Percentiles rank a stretch among this genome's conserved stretches.
Conservation (phyloP, 2,329 filamentous ascomycete species). For the Colletotrichum trifolii region DNA sequence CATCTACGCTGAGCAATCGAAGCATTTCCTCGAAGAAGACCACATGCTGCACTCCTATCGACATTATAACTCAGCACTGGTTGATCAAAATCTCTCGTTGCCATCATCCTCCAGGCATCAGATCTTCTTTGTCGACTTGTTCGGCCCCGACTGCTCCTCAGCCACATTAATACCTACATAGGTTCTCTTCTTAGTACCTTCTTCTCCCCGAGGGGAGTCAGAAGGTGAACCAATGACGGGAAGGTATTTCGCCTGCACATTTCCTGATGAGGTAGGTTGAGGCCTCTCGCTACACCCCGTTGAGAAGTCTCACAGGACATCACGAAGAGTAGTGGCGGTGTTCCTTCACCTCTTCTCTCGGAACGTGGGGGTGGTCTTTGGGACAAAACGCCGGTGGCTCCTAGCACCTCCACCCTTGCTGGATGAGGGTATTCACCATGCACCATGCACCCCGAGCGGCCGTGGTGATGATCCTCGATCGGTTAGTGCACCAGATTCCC, state of each 20-base stretch:
- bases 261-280: constrained; percentile 35
- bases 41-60: too few relatives aligned
- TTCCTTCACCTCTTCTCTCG: constrained; percentile 1
- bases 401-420: not conserved
- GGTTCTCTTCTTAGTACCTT: constrained; percentile 7
- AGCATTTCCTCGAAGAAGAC: not conserved
- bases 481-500: not conserved
- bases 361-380: constrained; percentile 8
- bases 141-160: not conserved
- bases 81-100: too few relatives aligned
- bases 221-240: constrained; percentile 36
- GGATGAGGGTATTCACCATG: constrained; percentile 2
- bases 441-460: not conserved
- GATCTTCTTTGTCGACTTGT: too few relatives aligned
- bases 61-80: too few relatives aligned
- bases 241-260: constrained; percentile 13
- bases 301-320: constrained; percentile 9
- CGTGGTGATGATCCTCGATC: constrained; percentile 15
- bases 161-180: constrained; percentile 15
- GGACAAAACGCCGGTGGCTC: constrained; percentile 3
- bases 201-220: constrained; percentile 19
- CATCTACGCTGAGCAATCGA: not conserved
- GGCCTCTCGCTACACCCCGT: constrained; percentile 19
- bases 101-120: too few relatives aligned
- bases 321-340: constrained; percentile 16